Evolutionary conservation across 306 rosid genomes (phyloP).

Genomic region (Rosa multiflora): DNA sequence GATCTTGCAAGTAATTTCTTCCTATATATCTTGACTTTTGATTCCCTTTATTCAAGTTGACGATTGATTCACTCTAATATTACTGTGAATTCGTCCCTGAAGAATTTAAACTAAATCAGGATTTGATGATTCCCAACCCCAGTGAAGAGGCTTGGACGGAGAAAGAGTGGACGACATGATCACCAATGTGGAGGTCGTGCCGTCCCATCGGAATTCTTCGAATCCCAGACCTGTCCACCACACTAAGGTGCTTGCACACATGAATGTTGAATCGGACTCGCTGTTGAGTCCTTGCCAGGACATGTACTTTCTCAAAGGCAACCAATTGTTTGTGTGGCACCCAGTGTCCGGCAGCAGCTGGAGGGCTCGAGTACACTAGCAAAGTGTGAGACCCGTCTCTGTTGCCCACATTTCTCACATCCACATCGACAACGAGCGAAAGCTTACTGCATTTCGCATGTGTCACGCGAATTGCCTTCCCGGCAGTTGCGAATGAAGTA

Average conservation of each 20-base stretch:
- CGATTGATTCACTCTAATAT: neutral
- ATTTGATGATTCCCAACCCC: slow-evolving; percentile 52
- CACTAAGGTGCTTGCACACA: slow-evolving; percentile 74
- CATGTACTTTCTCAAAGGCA: slow-evolving; percentile 65
- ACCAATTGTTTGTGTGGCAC: slow-evolving; percentile 59
- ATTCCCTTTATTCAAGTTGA: slow-evolving; percentile 4
- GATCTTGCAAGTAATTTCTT: neutral
- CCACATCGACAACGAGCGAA: slow-evolving; percentile 48
- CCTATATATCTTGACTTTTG: neutral
- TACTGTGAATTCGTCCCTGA: neutral
- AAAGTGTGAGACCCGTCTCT: slow-evolving; percentile 72
- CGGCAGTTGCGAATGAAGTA: slow-evolving; percentile 19
- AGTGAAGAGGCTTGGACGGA: slow-evolving; percentile 56
- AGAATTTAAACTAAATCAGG: slow-evolving; percentile 23
- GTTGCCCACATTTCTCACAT: slow-evolving; percentile 63
- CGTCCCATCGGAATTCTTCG: slow-evolving; percentile 75
- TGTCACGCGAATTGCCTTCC: slow-evolving; percentile 75
- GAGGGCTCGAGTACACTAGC: slow-evolving; percentile 70
- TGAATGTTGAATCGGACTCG: slow-evolving; percentile 58
- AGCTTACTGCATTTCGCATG: slow-evolving; percentile 65
- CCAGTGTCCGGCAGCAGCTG: slow-evolving; percentile 48
- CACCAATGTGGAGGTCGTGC: slow-evolving; percentile 63
- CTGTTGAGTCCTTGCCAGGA: slow-evolving; percentile 42
- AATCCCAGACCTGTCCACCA: slow-evolving; percentile 68
- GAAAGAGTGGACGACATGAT: slow-evolving; percentile 46